phyloP scores from a whole-genome alignment of 345 rosid species.

The Psidium guajava region DNA sequence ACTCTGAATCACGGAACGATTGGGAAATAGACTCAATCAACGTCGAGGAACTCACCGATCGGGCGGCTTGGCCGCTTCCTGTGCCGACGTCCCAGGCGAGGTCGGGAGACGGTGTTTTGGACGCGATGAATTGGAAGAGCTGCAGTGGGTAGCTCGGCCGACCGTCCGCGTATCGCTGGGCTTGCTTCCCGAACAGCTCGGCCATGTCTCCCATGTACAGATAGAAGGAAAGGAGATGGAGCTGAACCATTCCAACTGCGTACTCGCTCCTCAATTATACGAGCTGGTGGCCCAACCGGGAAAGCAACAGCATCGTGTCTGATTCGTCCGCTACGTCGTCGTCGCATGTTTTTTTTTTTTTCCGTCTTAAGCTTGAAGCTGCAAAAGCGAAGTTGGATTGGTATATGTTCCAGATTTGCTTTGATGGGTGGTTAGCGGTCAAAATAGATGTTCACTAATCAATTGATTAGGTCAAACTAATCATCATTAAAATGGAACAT shows the following conservation, averaged over 20 bases:
- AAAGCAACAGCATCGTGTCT: neutral
- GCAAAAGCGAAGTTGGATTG: neutral
- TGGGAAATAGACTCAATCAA: neutral
- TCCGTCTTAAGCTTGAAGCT: neutral
- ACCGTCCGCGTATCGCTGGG: constrained; percentile 42
- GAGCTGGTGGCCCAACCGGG: neutral
- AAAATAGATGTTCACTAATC: neutral
- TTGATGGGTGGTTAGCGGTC: neutral
- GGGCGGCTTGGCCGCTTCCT: constrained; percentile 86
- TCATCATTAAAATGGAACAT: neutral
- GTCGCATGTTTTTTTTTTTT: neutral
- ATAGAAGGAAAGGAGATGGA: neutral
- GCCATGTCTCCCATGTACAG: constrained; percentile 29
- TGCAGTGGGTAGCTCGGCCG: constrained; percentile 65
- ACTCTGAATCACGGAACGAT: neutral
- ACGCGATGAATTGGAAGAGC: constrained; percentile 62
- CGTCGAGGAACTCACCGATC: constrained; percentile 30
- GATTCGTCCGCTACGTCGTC: neutral
- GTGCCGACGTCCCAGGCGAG: constrained; percentile 92
- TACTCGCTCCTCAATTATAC: neutral
- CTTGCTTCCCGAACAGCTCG: constrained; percentile 59
- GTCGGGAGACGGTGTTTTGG: constrained; percentile 44
- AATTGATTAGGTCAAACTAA: neutral
- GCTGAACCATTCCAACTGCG: neutral
- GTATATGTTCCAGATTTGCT: neutral